phyloP scores from a whole-genome alignment of 371 early-diverging fungal genomes.

The Thermomucor indicae-seudaticae region DNA sequence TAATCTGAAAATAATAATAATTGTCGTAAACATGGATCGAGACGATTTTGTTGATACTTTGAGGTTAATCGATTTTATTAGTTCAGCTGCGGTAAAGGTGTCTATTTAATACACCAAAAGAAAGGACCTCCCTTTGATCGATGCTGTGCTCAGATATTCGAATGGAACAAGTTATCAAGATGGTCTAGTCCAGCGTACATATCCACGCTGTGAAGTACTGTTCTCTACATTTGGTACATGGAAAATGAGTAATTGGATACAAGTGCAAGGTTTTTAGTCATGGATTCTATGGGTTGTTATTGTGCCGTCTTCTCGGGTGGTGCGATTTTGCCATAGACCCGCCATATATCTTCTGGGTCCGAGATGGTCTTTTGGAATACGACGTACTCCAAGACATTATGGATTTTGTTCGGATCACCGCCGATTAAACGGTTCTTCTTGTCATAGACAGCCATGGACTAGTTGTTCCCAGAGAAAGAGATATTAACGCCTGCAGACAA shows the following conservation, averaged over 20 bases:
- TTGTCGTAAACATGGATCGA: too few species aligned
- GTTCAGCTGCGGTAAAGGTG: too few species aligned
- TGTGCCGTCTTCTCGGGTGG: conserved; percentile 36
- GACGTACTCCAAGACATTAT: conserved; percentile 61
- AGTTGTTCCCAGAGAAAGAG: conserved; percentile 1
- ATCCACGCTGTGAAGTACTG: too few species aligned
- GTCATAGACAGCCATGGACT: conserved; percentile 61
- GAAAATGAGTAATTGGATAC: too few species aligned
- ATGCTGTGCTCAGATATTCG: too few species aligned
- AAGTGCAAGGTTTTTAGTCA: not conserved
- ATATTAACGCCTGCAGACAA: not conserved
- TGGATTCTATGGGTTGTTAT: conserved; percentile 7
- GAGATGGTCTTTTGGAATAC: conserved; percentile 70
- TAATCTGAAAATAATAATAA: too few species aligned
- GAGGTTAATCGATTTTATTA: too few species aligned
- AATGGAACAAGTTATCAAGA: too few species aligned
- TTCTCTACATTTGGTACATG: not conserved
- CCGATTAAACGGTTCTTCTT: conserved; percentile 54
- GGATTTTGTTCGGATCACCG: conserved; percentile 54
- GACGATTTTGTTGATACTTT: too few species aligned
- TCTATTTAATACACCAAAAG: too few species aligned
- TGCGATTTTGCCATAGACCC: conserved; percentile 66
- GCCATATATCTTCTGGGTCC: conserved; percentile 65
- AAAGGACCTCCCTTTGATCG: too few species aligned
- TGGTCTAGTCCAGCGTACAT: too few species aligned